phyloP scores from a whole-genome alignment of 169 alveolate genomes.

The Theileria parva region DNA sequence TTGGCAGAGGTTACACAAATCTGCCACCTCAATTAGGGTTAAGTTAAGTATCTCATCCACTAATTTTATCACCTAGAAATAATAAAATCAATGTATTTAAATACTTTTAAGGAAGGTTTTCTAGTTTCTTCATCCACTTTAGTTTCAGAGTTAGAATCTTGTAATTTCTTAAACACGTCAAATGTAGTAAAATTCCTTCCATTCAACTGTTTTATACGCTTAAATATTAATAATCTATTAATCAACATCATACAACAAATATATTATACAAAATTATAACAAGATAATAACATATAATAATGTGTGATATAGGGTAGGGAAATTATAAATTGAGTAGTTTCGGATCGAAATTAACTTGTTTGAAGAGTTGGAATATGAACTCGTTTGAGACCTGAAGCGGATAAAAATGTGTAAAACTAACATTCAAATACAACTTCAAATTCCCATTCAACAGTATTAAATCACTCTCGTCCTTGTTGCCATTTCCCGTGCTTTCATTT shows the following conservation, averaged over 20 bases:
- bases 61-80: slow-evolving; percentile 70
- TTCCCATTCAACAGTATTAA: not conserved
- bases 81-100: not conserved
- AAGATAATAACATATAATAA: too few species aligned
- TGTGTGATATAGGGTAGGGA: not conserved
- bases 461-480: not conserved
- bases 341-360: not conserved
- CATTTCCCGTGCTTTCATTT: not conserved
- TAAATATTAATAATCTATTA: not conserved
- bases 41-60: slow-evolving; percentile 82
- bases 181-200: not conserved
- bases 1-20: slow-evolving; percentile 84
- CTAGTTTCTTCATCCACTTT: slow-evolving; percentile 14
- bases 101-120: slow-evolving; percentile 64
- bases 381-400: not conserved
- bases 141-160: slow-evolving; percentile 28
- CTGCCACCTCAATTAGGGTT: slow-evolving; percentile 86
- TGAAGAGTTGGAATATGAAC: not conserved
- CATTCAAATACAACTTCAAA: not conserved
- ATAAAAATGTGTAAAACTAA: not conserved
- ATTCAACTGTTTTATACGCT: not conserved
- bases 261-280: too few species aligned
- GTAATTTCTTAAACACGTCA: slow-evolving; percentile 58
- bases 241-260: not conserved
- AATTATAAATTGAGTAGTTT: not conserved